Evolutionary conservation across 2,329 filamentous ascomycete genomes (phyloP).

Genomic region (Sphaerostilbella broomeana): DNA sequence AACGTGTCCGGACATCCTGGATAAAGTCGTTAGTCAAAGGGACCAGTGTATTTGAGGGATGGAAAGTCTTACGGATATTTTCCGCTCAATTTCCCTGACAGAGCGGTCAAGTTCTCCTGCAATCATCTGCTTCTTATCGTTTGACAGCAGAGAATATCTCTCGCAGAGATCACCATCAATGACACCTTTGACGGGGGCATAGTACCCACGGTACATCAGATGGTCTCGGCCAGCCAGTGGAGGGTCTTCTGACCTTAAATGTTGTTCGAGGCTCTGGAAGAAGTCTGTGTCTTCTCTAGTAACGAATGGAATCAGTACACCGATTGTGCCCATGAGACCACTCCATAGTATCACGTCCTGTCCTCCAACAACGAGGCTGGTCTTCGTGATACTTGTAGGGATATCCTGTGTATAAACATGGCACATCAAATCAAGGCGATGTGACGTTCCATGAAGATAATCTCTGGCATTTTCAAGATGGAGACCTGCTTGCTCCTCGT

Average conservation of each 20-base stretch:
- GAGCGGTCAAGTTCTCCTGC: slow-evolving; percentile 87
- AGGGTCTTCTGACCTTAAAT: slow-evolving; percentile 78
- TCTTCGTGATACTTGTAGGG: slow-evolving; percentile 83
- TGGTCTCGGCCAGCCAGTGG: slow-evolving; percentile 90
- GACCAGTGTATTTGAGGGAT: not conserved
- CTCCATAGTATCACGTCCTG: slow-evolving; percentile 90
- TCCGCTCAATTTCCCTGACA: slow-evolving; percentile 88
- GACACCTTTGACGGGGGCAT: slow-evolving; percentile 90
- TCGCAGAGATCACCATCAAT: slow-evolving; percentile 98
- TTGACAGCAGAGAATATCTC: slow-evolving; percentile 73
- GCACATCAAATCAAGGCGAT: slow-evolving; percentile 75
- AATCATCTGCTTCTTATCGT: slow-evolving; percentile 92
- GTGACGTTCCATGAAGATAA: slow-evolving; percentile 84
- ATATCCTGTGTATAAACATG: slow-evolving; percentile 92
- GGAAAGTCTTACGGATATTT: slow-evolving; percentile 61
- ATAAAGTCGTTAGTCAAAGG: slow-evolving; percentile 23
- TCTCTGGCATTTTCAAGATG: slow-evolving; percentile 85
- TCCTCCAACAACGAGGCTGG: slow-evolving; percentile 81
- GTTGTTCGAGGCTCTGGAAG: slow-evolving; percentile 88
- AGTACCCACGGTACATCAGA: slow-evolving; percentile 91
- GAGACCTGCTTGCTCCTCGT: slow-evolving; percentile 84
- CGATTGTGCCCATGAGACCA: slow-evolving; percentile 89
- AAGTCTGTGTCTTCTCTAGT: slow-evolving; percentile 93
- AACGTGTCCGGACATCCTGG: slow-evolving; percentile 52
- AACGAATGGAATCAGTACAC: slow-evolving; percentile 85